Conservation (phyloP, 768 basidiomycete genomes). For the Lactifluus volemus region DNA sequence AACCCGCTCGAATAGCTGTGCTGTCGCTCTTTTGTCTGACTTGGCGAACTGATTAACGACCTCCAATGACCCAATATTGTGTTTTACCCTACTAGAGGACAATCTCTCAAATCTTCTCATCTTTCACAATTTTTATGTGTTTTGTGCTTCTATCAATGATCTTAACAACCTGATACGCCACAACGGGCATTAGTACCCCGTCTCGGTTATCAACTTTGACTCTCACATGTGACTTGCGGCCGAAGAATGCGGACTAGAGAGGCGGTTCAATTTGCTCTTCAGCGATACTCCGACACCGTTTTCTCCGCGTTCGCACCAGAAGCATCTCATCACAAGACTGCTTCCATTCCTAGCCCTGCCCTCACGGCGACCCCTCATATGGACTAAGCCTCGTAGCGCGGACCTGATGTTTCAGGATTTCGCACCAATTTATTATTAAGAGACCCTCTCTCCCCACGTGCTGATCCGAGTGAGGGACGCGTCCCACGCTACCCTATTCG, state of each 20-base stretch:
- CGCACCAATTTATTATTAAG: too few relatives aligned
- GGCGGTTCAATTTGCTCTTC: background rate
- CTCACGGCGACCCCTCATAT: too few relatives aligned
- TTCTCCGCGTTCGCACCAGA: background rate
- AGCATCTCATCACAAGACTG: too few relatives aligned
- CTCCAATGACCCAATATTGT: background rate
- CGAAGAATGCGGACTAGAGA: too few relatives aligned
- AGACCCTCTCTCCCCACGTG: too few relatives aligned
- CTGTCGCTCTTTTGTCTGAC: background rate
- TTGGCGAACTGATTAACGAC: background rate
- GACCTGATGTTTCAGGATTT: too few relatives aligned
- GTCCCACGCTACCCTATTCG: too few relatives aligned
- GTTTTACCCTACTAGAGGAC: background rate
- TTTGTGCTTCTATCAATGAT: background rate
- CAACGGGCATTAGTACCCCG: background rate
- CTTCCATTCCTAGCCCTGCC: too few relatives aligned
- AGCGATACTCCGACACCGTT: background rate
- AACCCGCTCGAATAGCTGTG: conserved; percentile 43
- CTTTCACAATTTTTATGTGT: background rate
- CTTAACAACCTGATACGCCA: too few relatives aligned
- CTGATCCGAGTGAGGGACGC: too few relatives aligned
- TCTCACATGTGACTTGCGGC: background rate
- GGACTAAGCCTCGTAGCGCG: too few relatives aligned
- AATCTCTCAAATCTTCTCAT: background rate
- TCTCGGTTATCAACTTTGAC: background rate